Conservation (phyloP, 75 land plant species). For the Ceratopteris richardii region DNA sequence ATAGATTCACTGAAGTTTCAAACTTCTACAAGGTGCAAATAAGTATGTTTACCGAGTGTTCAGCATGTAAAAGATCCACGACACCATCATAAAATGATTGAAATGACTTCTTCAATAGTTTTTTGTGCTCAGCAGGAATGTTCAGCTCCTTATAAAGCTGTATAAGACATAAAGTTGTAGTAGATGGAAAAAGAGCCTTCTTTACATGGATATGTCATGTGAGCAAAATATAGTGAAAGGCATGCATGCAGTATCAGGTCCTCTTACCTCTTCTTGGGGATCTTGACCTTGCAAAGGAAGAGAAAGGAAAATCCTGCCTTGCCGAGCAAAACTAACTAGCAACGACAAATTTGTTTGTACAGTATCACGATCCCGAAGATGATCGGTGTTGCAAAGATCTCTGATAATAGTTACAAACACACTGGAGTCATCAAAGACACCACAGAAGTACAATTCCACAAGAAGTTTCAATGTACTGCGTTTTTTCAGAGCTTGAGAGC, state of each 20-base stretch:
- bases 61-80: slow-evolving; percentile 70
- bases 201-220: too few relatives aligned
- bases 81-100: slow-evolving; percentile 74
- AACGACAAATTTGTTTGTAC: slow-evolving; percentile 86
- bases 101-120: slow-evolving; percentile 61
- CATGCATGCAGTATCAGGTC: too few relatives aligned
- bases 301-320: slow-evolving; percentile 81
- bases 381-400: slow-evolving; percentile 75
- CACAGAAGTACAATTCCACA: slow-evolving; percentile 86
- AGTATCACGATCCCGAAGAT: slow-evolving; percentile 74
- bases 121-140: slow-evolving; percentile 80
- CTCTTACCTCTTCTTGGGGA: slow-evolving; percentile 62
- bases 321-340: slow-evolving; percentile 88
- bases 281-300: slow-evolving; percentile 67
- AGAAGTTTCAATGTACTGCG: slow-evolving; percentile 91
- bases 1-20: neutral
- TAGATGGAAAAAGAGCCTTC: neutral
- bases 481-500: slow-evolving; percentile 80
- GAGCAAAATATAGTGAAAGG: too few relatives aligned
- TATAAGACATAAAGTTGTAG: slow-evolving; percentile 6
- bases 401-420: slow-evolving; percentile 74
- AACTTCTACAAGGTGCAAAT: neutral
- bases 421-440: slow-evolving; percentile 73
- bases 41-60: slow-evolving; percentile 56
- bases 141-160: slow-evolving; percentile 85